phyloP scores from a whole-genome alignment of 805 yeast genomes.

The Nakazawaea populi region DNA sequence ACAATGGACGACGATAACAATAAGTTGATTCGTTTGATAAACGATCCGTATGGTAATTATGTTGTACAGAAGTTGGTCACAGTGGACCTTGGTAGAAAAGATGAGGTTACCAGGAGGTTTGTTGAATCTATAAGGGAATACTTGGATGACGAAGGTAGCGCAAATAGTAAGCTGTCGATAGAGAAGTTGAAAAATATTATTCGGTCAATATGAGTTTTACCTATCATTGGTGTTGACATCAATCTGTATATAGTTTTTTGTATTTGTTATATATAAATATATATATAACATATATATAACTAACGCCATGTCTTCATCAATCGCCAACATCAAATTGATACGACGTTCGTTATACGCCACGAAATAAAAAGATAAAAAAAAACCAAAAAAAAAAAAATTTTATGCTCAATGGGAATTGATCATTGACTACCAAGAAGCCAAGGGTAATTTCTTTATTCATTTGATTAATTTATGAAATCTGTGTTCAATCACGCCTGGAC shows the following conservation, averaged over 20 bases:
- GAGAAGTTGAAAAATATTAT: slow-evolving; percentile 10
- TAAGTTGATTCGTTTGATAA: slow-evolving; percentile 84
- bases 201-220: not conserved
- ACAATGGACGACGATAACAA: slow-evolving; percentile 44
- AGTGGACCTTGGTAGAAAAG: slow-evolving; percentile 1
- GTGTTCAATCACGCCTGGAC: not conserved
- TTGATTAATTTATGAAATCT: slow-evolving; percentile 1
- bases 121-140: slow-evolving; percentile 2
- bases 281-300: not conserved
- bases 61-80: slow-evolving; percentile 87
- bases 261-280: not conserved
- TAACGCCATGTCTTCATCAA: too few species aligned
- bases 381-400: not conserved
- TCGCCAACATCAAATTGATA: too few species aligned
- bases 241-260: not conserved
- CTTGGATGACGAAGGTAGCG: slow-evolving; percentile 2
- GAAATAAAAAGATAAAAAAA: not conserved
- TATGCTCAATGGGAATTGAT: not conserved
- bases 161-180: slow-evolving; percentile 9
- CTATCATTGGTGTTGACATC: not conserved
- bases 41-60: slow-evolving; percentile 96
- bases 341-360: too few species aligned
- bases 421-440: too few species aligned
- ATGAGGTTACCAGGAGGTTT: slow-evolving; percentile 3
- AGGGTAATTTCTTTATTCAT: too few species aligned